These are phyloP conservation scores for Xylaria nigripes DNA, from an alignment of 495 filamentous ascomycete species.

Conservation along the genomic window DNA sequence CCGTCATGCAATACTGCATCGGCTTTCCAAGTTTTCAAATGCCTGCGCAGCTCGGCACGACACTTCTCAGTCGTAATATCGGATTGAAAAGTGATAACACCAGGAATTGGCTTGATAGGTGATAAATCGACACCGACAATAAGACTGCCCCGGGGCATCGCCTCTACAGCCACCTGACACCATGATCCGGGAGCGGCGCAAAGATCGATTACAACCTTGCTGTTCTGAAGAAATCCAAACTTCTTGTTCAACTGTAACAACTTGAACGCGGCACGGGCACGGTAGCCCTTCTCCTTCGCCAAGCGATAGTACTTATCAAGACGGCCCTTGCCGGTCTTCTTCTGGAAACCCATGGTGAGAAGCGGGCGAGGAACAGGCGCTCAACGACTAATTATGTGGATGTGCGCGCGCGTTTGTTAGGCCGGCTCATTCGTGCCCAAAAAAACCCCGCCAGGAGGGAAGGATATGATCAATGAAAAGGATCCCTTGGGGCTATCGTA, in stretches of 20 bases:
- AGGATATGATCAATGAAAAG: not conserved
- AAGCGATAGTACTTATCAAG: conserved; percentile 90
- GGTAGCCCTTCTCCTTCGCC: conserved; percentile 97
- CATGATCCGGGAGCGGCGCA: conserved; percentile 97
- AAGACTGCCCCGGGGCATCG: conserved; percentile 81
- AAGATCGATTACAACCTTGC: conserved; percentile 91
- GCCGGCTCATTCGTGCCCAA: not conserved
- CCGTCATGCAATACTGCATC: conserved; percentile 97
- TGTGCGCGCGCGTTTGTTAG: not conserved
- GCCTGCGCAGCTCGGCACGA: conserved; percentile 77
- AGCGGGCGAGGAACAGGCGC: not conserved
- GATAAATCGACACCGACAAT: conserved; percentile 93
- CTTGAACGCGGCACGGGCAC: conserved; percentile 96
- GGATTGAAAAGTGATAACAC: conserved; percentile 88
- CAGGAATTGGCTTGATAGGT: conserved; percentile 92
- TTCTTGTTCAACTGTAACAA: conserved; percentile 98
- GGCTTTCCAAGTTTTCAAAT: conserved; percentile 95
- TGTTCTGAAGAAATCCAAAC: conserved; percentile 94
- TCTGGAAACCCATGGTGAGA: conserved; percentile 81
- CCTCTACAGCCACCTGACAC: conserved; percentile 96
- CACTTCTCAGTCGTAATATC: conserved; percentile 98
- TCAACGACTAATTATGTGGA: not conserved
- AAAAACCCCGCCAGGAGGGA: not conserved
- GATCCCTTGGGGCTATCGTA: not conserved
- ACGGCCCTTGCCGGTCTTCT: conserved; percentile 99